Evolutionary conservation across 371 early-diverging fungal species (phyloP).

Genomic region (Rhizopus stolonifer): DNA sequence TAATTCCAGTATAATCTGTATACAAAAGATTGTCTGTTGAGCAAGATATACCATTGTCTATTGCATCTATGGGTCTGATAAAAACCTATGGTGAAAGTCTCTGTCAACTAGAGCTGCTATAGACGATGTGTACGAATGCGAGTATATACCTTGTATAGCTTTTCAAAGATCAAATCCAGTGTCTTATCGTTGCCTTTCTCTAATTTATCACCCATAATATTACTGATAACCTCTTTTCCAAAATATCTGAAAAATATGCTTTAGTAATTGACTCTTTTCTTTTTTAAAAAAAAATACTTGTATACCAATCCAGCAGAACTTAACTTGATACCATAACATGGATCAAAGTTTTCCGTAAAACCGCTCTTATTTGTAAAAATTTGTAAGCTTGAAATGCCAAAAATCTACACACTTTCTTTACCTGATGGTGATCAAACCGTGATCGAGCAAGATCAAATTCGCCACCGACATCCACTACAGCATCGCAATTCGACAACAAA

Average conservation of each 20-base stretch:
- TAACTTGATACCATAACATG: constrained; percentile 70
- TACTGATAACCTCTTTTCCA: not conserved
- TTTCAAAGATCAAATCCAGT: not conserved
- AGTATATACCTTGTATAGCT: not conserved
- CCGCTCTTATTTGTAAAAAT: constrained; percentile 53
- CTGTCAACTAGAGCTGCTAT: not conserved
- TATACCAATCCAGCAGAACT: constrained; percentile 88
- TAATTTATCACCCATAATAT: not conserved
- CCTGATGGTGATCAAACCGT: constrained; percentile 95
- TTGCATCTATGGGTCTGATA: constrained; percentile 5
- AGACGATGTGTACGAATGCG: not conserved
- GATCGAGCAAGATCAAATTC: constrained; percentile 75
- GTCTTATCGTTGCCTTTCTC: not conserved
- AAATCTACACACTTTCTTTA: constrained; percentile 2
- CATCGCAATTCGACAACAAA: constrained; percentile 73
- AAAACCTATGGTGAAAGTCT: not conserved
- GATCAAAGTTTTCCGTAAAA: constrained; percentile 83
- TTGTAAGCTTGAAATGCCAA: not conserved
- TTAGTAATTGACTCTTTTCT: not conserved
- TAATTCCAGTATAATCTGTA: constrained; percentile 4
- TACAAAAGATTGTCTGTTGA: not conserved
- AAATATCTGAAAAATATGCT: not conserved
- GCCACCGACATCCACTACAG: constrained; percentile 97
- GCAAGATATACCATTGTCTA: constrained; percentile 5
- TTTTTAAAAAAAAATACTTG: constrained; percentile 47